Conservation (phyloP, 257 asterid genomes). For the Fraxinus pennsylvanica region DNA sequence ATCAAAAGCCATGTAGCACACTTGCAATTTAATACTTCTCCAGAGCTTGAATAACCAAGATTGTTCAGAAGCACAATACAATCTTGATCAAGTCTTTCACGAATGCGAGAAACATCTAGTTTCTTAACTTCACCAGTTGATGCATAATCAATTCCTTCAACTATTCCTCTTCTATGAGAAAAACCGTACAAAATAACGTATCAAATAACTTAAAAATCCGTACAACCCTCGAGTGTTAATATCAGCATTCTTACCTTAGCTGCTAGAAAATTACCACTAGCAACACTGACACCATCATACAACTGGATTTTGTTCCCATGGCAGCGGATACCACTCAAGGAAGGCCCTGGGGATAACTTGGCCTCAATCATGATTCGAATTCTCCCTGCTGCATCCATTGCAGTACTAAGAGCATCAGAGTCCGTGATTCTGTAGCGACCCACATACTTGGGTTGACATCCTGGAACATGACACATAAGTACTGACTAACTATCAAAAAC, state of each 20-base stretch:
- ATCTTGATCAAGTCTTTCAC: constrained; percentile 77
- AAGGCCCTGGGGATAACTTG: constrained; percentile 92
- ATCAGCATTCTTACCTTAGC: constrained; percentile 64
- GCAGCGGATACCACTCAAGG: constrained; percentile 77
- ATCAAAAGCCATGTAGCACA: constrained; percentile 61
- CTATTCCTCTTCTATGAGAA: constrained; percentile 88
- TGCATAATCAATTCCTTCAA: constrained; percentile 78
- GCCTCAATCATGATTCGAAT: constrained; percentile 79
- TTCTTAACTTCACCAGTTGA: constrained; percentile 97
- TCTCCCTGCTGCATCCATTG: constrained; percentile 88
- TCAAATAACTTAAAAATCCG: not conserved
- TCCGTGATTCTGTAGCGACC: constrained; percentile 97
- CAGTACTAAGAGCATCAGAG: constrained; percentile 79
- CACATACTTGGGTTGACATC: constrained; percentile 74
- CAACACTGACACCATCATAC: constrained; percentile 80
- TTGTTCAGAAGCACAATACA: constrained; percentile 73
- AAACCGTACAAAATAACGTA: not conserved
- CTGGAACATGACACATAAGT: constrained; percentile 38
- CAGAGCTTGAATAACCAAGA: constrained; percentile 95
- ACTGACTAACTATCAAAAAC: constrained; percentile 7
- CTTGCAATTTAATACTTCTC: constrained; percentile 97
- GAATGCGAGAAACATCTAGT: constrained; percentile 78
- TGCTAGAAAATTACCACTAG: constrained; percentile 84
- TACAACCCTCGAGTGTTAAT: not conserved
- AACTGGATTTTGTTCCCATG: constrained; percentile 83